Base-by-base conservation (phyloP, 1,139 yeast species). In the Chernovozyma sophiae-reginae region DNA sequence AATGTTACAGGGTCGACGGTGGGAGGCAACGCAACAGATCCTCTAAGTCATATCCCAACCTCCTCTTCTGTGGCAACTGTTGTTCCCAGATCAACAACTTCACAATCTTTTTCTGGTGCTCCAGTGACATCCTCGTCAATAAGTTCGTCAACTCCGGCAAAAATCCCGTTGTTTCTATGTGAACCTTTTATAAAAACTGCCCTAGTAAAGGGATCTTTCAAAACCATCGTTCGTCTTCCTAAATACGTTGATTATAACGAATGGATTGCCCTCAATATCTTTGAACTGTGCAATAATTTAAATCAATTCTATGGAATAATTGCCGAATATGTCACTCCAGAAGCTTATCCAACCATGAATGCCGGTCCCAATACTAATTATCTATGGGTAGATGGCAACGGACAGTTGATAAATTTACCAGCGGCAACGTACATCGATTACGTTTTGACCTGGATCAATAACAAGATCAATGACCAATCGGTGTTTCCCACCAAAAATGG, bases 141-240 rank as follows among this genome's bases (percentile, higher is more conserved):
- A 35, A 16, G 29, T 16, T 18, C 19, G 12, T 14, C 37, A n/a
- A 39, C 12, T 14, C 19, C 34, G 30, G 16, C 43, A 33, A 37
- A 37, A 42, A 51, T 63, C 37, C 95, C 90, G 10, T 68, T 84
- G 34, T 92, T 89, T 55, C 59, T 92, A 51, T 83, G 95, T 55
- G 96, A 90, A 48, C 97, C 97, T 12, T 94, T 86, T 60, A 94
- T 90, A 4, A 82, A 90, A 44, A 86, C 97, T 0, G 95, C 97
- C 0, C 68, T 92, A 32, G 98, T 94, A 25, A 92, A 92, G 54
- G 99, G 99, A n/a, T 86, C 96, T 1, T 94, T 89, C 66, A 89
- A 86, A 52, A 90, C 98, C 1, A 92, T 92, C 46, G 97, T 92
- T 2, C 96, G 86, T 56, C 71, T 87, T 23, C 98, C 99, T 18